These are phyloP conservation scores for Phalaenopsis equestris DNA, from an alignment of 106 monocot species.

Conservation along the genomic window DNA sequence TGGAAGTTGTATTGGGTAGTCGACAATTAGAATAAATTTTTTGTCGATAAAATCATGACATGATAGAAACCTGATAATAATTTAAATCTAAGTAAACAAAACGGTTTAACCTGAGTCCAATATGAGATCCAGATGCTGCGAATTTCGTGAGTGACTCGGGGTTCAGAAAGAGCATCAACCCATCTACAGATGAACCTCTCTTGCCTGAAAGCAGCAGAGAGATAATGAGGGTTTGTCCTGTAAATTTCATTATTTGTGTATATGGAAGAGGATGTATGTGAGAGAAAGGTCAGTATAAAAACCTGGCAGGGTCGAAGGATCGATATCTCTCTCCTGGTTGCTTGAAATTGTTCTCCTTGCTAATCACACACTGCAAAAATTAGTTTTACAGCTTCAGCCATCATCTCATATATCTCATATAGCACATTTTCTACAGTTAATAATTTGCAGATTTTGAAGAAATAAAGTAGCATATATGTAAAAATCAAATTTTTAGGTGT, in stretches of 20 bases:
- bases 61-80: too few relatives aligned
- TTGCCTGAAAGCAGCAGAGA: constrained; percentile 25
- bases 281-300: neutral
- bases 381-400: neutral
- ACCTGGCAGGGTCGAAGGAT: constrained; percentile 77
- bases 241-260: neutral
- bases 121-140: constrained; percentile 68
- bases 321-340: constrained; percentile 96
- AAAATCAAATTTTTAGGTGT: too few relatives aligned
- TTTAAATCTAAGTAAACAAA: too few relatives aligned
- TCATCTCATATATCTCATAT: too few relatives aligned
- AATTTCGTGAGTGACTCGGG: constrained; percentile 52
- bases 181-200: constrained; percentile 51
- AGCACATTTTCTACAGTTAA: neutral
- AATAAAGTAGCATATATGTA: too few relatives aligned
- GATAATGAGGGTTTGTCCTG: neutral
- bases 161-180: constrained; percentile 54
- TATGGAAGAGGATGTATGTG: neutral
- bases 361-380: neutral
- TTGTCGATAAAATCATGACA: too few relatives aligned
- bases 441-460: too few relatives aligned
- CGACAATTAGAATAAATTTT: too few relatives aligned
- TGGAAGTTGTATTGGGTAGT: too few relatives aligned
- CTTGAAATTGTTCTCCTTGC: constrained; percentile 95
- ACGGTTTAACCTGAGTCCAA: constrained; percentile 33